These are phyloP conservation scores for Picea sitchensis DNA, from an alignment of 75 land plant genomes.

Conservation along the genomic window DNA sequence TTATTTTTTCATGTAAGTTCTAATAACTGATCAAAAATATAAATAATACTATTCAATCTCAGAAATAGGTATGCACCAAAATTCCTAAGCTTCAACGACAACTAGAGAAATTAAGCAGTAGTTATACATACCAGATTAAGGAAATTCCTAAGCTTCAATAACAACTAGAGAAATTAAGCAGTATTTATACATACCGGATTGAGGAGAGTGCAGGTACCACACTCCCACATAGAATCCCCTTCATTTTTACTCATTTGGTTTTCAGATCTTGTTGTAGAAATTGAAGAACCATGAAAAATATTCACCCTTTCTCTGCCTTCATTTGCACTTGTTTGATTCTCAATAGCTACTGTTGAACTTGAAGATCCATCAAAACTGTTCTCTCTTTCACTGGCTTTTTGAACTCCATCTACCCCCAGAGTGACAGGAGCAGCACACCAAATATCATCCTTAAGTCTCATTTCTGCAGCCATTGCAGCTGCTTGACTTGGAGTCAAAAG, in stretches of 20 bases:
- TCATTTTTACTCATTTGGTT: neutral
- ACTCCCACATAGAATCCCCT: constrained; percentile 53
- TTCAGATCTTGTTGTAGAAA: constrained; percentile 6
- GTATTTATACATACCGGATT: constrained; percentile 55
- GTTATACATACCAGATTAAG: constrained; percentile 57
- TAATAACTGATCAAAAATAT: neutral
- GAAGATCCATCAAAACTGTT: constrained; percentile 1
- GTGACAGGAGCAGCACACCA: constrained; percentile 83
- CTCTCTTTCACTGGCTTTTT: constrained; percentile 39
- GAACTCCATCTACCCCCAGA: constrained; percentile 24
- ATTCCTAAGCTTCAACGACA: neutral
- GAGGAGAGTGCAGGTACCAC: constrained; percentile 66
- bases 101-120: neutral
- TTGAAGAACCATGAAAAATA: constrained; percentile 6
- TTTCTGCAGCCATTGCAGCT: constrained; percentile 99
- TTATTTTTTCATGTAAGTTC: neutral
- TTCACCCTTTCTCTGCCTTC: neutral
- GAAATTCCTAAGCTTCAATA: constrained; percentile 13
- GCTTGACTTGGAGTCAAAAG: constrained; percentile 93
- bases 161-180: neutral
- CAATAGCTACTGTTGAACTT: constrained; percentile 7
- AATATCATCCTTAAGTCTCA: constrained; percentile 77
- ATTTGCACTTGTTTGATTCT: constrained; percentile 7
- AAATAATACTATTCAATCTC: neutral
- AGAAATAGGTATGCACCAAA: too few relatives aligned